These are phyloP conservation scores for Syzygium oleosum DNA, from an alignment of 345 rosid genomes.

Conservation along the genomic window DNA sequence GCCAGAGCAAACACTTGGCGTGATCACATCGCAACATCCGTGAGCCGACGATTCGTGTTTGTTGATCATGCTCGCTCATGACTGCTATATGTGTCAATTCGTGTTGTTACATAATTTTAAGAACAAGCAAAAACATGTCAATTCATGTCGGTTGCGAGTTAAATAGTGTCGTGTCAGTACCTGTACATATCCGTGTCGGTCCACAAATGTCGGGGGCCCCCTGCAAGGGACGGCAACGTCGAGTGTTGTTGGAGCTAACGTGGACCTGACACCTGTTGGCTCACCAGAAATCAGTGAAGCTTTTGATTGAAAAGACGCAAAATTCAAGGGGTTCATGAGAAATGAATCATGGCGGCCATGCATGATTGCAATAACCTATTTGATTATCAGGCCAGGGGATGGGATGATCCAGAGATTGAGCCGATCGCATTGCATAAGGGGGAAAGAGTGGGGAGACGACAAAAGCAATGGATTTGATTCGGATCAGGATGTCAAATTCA, in stretches of 20 bases:
- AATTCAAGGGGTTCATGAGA: background rate
- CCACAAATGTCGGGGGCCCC: background rate
- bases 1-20: background rate
- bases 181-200: fast-evolving
- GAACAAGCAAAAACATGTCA: background rate
- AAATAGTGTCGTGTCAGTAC: background rate
- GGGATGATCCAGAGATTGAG: background rate
- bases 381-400: background rate
- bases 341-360: background rate
- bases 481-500: background rate
- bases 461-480: background rate
- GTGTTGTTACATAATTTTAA: too few species aligned
- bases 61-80: background rate
- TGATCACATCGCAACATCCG: background rate
- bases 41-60: background rate
- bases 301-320: background rate
- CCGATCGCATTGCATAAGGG: background rate
- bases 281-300: background rate
- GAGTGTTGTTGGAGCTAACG: background rate
- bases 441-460: background rate
- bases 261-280: background rate
- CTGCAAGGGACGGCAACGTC: background rate
- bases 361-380: background rate
- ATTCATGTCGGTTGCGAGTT: background rate
- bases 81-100: background rate